Evolutionary conservation across 2,329 filamentous ascomycete genomes (phyloP), one percentile per base, ranked within the genome.

Genomic region (Curvularia lunata): DNA sequence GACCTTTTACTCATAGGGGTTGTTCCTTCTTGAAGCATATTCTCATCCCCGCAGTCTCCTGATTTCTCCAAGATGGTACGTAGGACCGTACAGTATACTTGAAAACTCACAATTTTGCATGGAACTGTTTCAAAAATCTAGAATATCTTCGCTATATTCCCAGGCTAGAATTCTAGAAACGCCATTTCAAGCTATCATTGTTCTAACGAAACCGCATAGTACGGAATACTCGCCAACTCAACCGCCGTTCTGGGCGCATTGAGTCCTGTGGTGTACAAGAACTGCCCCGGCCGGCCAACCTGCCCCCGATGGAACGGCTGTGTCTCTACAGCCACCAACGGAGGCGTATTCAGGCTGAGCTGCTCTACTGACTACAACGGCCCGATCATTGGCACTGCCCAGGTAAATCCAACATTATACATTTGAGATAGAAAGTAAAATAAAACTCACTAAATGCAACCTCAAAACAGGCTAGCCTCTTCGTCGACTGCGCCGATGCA

Each of bases 221-320:
- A 51, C 32, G 52, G 32, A 47, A 18, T 47, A 46, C 45, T 55
- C 21, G 9, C 50, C 19, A 48, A 40, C 9, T 37, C 23, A 4
- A 50, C 55, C 4, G 23, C 40, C 18, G 51, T 46, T 18, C 30
- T 54, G n/a, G 41, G 38, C 4, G 41, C 41, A 10, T 28, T 58
- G 6, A 21, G 18, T 42, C 34, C 19, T 12, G 52, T 21, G 18
- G 51, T 53, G 46, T 42, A 28, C 21, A 32, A 10, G 41, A 51
- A 34, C 45, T 58, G 48, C n/a, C 59, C 56, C 23, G 48, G 34
- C 8, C 42, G 28, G 12, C 56, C 56, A n/a, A 37, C 21, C 18
- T 64, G 62, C 34, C 62, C 62, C 21, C 37, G 38, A 10, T 57
- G 54, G 52, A 48, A 62, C 19, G 52, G 54, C 30, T 64, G 62